These are phyloP conservation scores for Hericium rajendrae DNA, from an alignment of 768 basidiomycete genomes.

Conservation along the genomic window DNA sequence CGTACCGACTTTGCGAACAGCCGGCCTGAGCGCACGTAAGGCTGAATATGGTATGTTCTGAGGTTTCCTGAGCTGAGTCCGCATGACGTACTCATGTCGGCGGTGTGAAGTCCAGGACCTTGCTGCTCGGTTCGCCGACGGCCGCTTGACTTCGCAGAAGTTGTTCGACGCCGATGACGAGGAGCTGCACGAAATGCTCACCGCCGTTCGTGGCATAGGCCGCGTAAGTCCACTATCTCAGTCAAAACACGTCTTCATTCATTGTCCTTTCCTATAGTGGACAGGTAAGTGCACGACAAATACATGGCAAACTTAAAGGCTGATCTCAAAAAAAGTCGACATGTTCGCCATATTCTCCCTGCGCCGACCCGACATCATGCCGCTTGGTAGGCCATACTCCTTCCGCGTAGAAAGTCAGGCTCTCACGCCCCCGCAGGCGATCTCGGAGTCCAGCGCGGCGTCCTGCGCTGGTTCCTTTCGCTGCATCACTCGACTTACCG, in stretches of 20 bases:
- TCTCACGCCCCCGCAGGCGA: constrained; percentile 41
- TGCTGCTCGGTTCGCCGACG: constrained; percentile 72
- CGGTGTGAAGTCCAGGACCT: constrained; percentile 56
- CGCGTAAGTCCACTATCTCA: constrained; percentile 32
- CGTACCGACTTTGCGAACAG: constrained; percentile 49
- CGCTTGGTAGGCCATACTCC: constrained; percentile 31
- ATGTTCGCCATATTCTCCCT: constrained; percentile 92
- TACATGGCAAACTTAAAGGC: neutral
- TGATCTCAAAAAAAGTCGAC: constrained; percentile 40
- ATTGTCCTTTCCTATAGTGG: constrained; percentile 32
- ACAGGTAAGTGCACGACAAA: constrained; percentile 34
- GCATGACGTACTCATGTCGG: neutral
- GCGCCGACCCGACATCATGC: constrained; percentile 73
- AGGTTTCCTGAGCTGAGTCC: neutral
- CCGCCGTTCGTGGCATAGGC: constrained; percentile 73
- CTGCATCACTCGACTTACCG: constrained; percentile 44
- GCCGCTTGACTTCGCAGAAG: constrained; percentile 65
- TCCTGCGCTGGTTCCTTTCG: constrained; percentile 60
- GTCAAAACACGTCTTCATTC: neutral
- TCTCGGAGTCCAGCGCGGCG: constrained; percentile 72
- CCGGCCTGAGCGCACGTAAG: constrained; percentile 78
- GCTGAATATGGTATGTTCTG: constrained; percentile 69
- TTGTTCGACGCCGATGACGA: constrained; percentile 66
- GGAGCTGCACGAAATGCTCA: constrained; percentile 64
- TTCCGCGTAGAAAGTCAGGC: neutral